phyloP scores from a whole-genome alignment of 805 yeast species.

The Spathaspora girioi region DNA sequence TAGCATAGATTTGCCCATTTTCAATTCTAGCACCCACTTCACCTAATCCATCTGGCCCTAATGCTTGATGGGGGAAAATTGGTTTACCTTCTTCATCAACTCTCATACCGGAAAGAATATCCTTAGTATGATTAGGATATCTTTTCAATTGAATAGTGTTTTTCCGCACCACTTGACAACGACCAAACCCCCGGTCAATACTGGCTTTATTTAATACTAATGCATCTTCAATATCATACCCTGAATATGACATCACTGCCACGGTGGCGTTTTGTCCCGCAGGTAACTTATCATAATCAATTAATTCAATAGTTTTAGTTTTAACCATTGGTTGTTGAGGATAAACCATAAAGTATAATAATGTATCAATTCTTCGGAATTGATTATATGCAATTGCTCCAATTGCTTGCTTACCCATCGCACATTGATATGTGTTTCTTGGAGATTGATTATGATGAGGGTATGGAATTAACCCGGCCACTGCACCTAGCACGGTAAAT shows the following conservation, averaged over 20 bases:
- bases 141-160: conserved; percentile 86
- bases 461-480: conserved; percentile 87
- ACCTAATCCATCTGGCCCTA: conserved; percentile 95
- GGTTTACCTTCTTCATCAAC: conserved; percentile 79
- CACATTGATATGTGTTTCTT: conserved; percentile 89
- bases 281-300: conserved; percentile 92
- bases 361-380: conserved; percentile 90
- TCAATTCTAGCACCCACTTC: conserved; percentile 91
- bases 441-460: conserved; percentile 94
- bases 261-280: conserved; percentile 99
- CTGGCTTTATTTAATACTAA: conserved; percentile 90
- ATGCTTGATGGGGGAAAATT: conserved; percentile 76
- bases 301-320: conserved; percentile 92
- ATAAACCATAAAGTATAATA: conserved; percentile 92
- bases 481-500: conserved; percentile 87
- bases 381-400: conserved; percentile 98
- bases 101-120: conserved; percentile 87
- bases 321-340: conserved; percentile 99
- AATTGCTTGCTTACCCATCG: conserved; percentile 99
- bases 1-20: conserved; percentile 90
- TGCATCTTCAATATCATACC: conserved; percentile 99
- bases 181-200: conserved; percentile 93
- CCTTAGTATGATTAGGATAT: conserved; percentile 91
- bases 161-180: conserved; percentile 93
- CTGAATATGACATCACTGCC: conserved; percentile 98